These are phyloP conservation scores for Cantharellus anzutake DNA, from an alignment of 768 basidiomycete species.

Conservation along the genomic window DNA sequence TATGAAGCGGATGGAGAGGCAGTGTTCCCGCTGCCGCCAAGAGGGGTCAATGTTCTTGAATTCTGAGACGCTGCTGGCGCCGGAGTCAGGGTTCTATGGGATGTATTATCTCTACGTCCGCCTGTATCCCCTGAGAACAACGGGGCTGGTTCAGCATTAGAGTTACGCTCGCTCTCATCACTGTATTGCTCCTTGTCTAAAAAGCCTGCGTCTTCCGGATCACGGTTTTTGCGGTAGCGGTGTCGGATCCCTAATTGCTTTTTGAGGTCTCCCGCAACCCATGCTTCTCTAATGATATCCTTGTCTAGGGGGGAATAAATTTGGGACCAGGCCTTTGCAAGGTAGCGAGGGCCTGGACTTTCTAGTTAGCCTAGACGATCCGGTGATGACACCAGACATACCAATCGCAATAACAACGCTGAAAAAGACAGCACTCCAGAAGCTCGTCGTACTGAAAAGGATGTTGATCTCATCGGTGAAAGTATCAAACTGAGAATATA, in stretches of 20 bases:
- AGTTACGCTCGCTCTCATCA: no score
- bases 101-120: no score
- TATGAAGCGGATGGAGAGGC: no score
- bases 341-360: conserved; percentile 56
- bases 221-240: not conserved
- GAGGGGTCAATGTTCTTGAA: no score
- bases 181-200: not conserved
- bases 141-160: no score
- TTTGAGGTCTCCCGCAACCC: conserved; percentile 69
- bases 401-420: conserved; percentile 54
- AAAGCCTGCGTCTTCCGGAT: not conserved
- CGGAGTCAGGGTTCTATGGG: no score
- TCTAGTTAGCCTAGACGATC: conserved; percentile 5
- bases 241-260: conserved; percentile 46
- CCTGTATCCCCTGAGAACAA: no score
- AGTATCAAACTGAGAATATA: conserved; percentile 68
- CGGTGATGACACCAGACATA: conserved; percentile 16
- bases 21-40: no score
- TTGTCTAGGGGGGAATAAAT: conserved; percentile 69
- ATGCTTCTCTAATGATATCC: conserved; percentile 84
- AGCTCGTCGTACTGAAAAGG: conserved; percentile 59
- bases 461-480: conserved; percentile 56
- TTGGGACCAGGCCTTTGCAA: conserved; percentile 50
- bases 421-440: conserved; percentile 67
- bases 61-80: no score